Evolutionary conservation across 2,329 filamentous ascomycete species (phyloP), one percentile per base, ranked within the genome.

Genomic region (Beauveria rudraprayagi): DNA sequence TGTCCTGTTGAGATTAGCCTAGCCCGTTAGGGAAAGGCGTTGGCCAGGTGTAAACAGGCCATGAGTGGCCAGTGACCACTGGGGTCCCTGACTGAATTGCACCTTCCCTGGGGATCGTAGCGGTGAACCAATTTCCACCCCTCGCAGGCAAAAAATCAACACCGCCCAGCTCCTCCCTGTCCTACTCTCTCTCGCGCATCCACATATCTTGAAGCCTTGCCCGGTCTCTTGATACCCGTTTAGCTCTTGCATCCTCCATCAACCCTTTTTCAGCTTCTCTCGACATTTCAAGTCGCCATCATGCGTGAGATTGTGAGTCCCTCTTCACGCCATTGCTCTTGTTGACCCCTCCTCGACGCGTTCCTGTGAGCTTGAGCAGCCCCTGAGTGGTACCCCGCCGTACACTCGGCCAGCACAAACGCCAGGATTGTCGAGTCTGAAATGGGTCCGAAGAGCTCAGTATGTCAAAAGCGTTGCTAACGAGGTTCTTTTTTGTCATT

Each of bases 261-360:
- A 58, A 63, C 60, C 61, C 56, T 50, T 65, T 14, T 66, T 9
- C 30, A 55, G 34, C 41, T 63, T 61, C 41, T 65, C 63, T 63
- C 65, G 66, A 64, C 63, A 64, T 63, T 63, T 62, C 63, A 65
- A 63, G 67, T 65, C 69, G 68, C 72, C 76, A 85, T 75, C 68
- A 87, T 87, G 84, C 84, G 84, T 81, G 84, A 87, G 78, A 87
- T 87, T 77, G 85, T 88, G 78, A 77, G 83, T 85, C 48, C 53
- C 56, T 56, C 56, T 58, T 63, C 63, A 62, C 60, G 55, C 57
- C 54, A 37, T 55, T 53, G 52, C 51, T 56, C 48, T 51, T 37
- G 24, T 30, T 59, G 57, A 60, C 59, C 63, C 62, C 66, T 62
- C 63, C 67, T 66, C 67, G 69, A 76, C 76, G 78, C 78, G 76